Evolutionary conservation across 2,329 filamentous ascomycete genomes (phyloP), one percentile per base, ranked within the genome.

Genomic region (Aureobasidium leucospermi): DNA sequence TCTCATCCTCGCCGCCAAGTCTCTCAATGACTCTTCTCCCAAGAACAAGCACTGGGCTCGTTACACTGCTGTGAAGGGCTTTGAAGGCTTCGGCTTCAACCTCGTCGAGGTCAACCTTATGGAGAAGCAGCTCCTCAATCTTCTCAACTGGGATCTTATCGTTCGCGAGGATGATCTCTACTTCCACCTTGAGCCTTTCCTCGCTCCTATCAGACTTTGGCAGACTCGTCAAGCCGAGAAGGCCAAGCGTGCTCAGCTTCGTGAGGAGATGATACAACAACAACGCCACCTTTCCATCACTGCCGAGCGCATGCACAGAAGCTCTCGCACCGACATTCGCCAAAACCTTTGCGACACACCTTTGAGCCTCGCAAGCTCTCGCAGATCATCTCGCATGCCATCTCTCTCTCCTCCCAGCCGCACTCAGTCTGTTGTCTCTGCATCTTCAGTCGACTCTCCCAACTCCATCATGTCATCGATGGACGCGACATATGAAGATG

Each of bases 1-100:
- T 15, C 85, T 93, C 65, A 94, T 94, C 70, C 78, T 87, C 52
- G 86, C 94, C 1, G 93, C 94, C 67, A 99, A 99, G 85, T 96
- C 96, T 75, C 83, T 97, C 67, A 97, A 99, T 74, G 94, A 97
- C 80, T 96, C 91, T 63, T 96, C 91, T 11, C 94, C 94, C 64
- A 97, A 97, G 86, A 99, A 99, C 84, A 97, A 97, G 85, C 94
- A 99, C 81, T 99, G 94, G 94, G 92, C 94, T 65, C 87, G 86
- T 69, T 99, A 97, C 80, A 96, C 88, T 62, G 78, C 86, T 68
- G 86, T 96, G 67, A 81, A 81, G 63, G 84, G 83, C 58, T 87
- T 80, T 73, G 85, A 85, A 10, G 84, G 80, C 69, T 99, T 97
- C 70, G 89, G 91, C 67, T 97, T 99, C 81, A 93, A 86, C 68